A percentile compares a stretch with the other conserved stretches of the same genome.
Evolutionary conservation across 2,329 filamentous ascomycete species (phyloP).

Genomic region (Metarhizium sp.): DNA sequence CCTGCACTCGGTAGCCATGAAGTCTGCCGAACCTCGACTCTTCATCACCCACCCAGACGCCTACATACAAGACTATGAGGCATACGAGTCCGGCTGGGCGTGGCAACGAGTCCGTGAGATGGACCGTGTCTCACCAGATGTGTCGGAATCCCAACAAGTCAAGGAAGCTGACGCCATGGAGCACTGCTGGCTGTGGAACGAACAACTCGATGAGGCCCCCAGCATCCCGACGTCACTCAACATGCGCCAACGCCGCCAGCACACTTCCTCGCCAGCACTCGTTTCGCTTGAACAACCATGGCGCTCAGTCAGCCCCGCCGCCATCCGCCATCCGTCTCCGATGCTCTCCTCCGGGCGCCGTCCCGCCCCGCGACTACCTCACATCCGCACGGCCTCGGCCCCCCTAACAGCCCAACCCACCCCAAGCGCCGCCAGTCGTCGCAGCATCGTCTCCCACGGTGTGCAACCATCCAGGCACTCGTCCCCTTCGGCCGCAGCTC

Average conservation of each 20-base stretch:
- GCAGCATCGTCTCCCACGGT: constrained; percentile 36
- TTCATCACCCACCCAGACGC: constrained; percentile 69
- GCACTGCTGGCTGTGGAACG: constrained; percentile 58
- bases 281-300: constrained; percentile 14
- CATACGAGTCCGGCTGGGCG: constrained; percentile 51
- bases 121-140: constrained; percentile 43
- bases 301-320: constrained; percentile 20
- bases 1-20: constrained; percentile 65
- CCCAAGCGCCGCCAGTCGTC: constrained; percentile 22
- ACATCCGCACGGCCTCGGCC: constrained; percentile 43
- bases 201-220: constrained; percentile 50
- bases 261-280: constrained; percentile 34
- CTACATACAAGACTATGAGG: constrained; percentile 56
- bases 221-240: constrained; percentile 34
- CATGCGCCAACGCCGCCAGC: constrained; percentile 30
- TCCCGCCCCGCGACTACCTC: constrained; percentile 34
- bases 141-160: constrained; percentile 34
- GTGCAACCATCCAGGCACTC: constrained; percentile 18
- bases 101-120: constrained; percentile 62
- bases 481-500: constrained; percentile 17
- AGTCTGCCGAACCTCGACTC: constrained; percentile 54
- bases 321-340: constrained; percentile 31
- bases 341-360: constrained; percentile 22
- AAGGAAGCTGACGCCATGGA: constrained; percentile 55
- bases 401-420: constrained; percentile 29